Evolutionary conservation across 805 yeast genomes (phyloP).

Genomic region (Yarrowia phangngaensis): DNA sequence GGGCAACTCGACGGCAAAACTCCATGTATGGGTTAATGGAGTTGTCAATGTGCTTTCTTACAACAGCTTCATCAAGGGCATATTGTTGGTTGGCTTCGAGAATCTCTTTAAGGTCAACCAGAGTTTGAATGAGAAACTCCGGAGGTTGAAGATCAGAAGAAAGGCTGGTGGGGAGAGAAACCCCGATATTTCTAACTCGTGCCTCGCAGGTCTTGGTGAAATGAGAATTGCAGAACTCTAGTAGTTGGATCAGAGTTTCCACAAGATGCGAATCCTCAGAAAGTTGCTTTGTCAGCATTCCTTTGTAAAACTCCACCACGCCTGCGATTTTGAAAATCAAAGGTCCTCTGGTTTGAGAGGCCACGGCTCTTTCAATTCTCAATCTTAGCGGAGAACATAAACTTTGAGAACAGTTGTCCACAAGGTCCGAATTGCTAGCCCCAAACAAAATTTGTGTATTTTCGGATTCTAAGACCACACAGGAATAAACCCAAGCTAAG

Average conservation of each 20-base stretch:
- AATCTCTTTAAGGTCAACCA: conserved; percentile 56
- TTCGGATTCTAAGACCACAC: conserved; percentile 84
- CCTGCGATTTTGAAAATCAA: conserved; percentile 57
- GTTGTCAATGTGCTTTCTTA: conserved; percentile 35
- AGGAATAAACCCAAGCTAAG: conserved; percentile 79
- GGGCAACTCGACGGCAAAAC: conserved; percentile 35
- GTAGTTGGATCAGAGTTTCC: conserved; percentile 37
- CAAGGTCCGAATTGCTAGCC: conserved; percentile 40
- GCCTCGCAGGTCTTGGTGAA: conserved; percentile 43
- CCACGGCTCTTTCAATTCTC: conserved; percentile 62
- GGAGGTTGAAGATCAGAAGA: conserved; percentile 64
- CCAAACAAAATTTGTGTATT: conserved; percentile 60
- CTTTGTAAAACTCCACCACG: conserved; percentile 60
- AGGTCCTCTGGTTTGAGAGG: conserved; percentile 58
- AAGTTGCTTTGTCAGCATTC: conserved; percentile 55
- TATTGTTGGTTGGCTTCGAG: conserved; percentile 43
- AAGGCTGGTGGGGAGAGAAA: conserved; percentile 30
- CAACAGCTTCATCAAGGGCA: conserved; percentile 17
- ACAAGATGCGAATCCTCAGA: conserved; percentile 35
- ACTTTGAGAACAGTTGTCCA: conserved; percentile 50
- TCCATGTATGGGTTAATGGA: conserved; percentile 39
- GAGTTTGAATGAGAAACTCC: conserved; percentile 71
- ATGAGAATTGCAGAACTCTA: conserved; percentile 41
- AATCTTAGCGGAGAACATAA: conserved; percentile 59
- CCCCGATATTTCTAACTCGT: conserved; percentile 40